phyloP scores from a whole-genome alignment of 2,329 filamentous ascomycete species.

The Neopestalotiopsis clavispora region DNA sequence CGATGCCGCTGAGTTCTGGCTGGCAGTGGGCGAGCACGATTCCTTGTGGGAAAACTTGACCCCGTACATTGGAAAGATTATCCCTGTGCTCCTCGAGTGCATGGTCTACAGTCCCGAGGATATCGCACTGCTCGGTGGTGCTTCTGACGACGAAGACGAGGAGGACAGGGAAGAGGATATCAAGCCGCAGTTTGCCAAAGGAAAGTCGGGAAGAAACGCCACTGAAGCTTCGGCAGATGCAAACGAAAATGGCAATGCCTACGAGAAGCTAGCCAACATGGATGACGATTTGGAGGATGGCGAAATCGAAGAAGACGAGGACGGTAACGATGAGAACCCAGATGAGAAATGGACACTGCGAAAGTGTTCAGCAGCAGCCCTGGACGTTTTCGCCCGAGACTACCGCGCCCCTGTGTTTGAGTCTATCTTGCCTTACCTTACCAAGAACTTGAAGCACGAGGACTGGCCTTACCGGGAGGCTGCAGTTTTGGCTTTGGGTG shows the following conservation, averaged over 20 bases:
- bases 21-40: conserved; percentile 88
- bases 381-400: conserved; percentile 91
- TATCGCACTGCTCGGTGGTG: conserved; percentile 81
- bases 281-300: conserved; percentile 86
- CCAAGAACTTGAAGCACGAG: conserved; percentile 82
- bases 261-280: conserved; percentile 60
- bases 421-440: conserved; percentile 89
- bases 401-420: conserved; percentile 90
- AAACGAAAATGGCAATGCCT: conserved; percentile 58
- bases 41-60: conserved; percentile 76
- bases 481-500: conserved; percentile 90
- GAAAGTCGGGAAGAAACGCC: conserved; percentile 60
- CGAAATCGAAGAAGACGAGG: conserved; percentile 77
- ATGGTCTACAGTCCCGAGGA: conserved; percentile 98
- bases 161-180: conserved; percentile 92
- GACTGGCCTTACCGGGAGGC: conserved; percentile 95
- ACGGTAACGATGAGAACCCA: conserved; percentile 79
- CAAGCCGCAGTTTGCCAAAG: conserved; percentile 87
- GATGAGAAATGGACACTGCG: conserved; percentile 95
- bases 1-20: conserved; percentile 97
- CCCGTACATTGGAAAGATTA: conserved; percentile 81
- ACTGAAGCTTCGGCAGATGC: conserved; percentile 55
- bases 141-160: conserved; percentile 86
- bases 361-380: conserved; percentile 94
- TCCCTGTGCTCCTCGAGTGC: conserved; percentile 87